A percentile compares a stretch with the other conserved stretches of the same genome.
Evolutionary conservation across 129 eudicot genomes (phyloP).

Genomic region (Artemisia annua): DNA sequence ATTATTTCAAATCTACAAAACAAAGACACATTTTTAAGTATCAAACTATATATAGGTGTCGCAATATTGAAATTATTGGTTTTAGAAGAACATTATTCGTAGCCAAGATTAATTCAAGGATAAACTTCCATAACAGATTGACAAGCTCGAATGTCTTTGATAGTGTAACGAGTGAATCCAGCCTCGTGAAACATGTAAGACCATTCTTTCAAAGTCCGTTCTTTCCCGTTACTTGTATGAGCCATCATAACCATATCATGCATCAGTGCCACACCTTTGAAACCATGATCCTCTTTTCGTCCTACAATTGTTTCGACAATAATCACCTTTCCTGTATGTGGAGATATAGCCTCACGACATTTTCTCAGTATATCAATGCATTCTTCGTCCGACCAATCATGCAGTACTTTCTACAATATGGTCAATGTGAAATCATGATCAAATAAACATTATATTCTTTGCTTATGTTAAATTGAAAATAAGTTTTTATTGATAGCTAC

Average conservation of each 20-base stretch:
- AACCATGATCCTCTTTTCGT: constrained; percentile 1
- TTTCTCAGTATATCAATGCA: constrained; percentile 15
- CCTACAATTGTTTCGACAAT: constrained; percentile 16
- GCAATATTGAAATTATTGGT: too few species aligned
- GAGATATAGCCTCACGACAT: constrained; percentile 19
- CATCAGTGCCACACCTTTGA: constrained; percentile 9
- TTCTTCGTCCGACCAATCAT: constrained; percentile 17
- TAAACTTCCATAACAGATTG: constrained; percentile 11
- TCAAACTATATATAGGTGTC: too few species aligned
- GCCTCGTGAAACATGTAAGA: constrained; percentile 1
- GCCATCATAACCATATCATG: constrained; percentile 13
- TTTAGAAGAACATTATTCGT: too few species aligned
- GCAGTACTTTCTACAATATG: constrained; percentile 22
- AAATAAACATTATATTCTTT: too few species aligned
- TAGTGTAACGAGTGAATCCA: constrained; percentile 12
- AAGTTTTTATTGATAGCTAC: too few species aligned
- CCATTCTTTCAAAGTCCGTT: constrained; percentile 14
- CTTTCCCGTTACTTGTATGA: constrained; percentile 7
- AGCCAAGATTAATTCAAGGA: constrained; percentile 7
- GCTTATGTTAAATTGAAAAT: too few species aligned
- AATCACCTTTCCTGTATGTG: constrained; percentile 16
- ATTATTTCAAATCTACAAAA: too few species aligned
- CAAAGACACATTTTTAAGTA: too few species aligned
- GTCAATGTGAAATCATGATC: too few species aligned
- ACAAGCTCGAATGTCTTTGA: constrained; percentile 7